Percentiles rank a stretch among this genome's conserved stretches.
These are phyloP conservation scores for Botrytis fragariae DNA, from an alignment of 2,329 filamentous ascomycete species.

Conservation along the genomic window DNA sequence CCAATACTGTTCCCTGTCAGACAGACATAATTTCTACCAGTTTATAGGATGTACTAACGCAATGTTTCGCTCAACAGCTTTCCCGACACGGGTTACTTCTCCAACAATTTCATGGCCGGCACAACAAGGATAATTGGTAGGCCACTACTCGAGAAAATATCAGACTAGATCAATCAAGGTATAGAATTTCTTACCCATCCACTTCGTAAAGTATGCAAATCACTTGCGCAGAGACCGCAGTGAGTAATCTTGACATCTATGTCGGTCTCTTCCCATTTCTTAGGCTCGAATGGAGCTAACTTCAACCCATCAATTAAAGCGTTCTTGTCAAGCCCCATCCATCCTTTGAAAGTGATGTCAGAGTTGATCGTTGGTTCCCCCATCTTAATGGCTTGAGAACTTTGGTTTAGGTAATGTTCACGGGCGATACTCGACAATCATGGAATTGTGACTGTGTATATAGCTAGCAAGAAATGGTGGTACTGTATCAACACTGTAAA, in stretches of 20 bases:
- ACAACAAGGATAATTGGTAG: conserved; percentile 41
- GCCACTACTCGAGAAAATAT: conserved; percentile 31
- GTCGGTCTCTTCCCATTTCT: conserved; percentile 47
- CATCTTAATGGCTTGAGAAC: neutral
- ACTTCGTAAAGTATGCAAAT: conserved; percentile 34
- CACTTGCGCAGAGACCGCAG: conserved; percentile 46
- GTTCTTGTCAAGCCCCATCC: conserved; percentile 35
- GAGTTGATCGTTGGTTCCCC: neutral
- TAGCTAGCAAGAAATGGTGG: neutral
- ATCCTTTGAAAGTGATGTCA: conserved; percentile 28
- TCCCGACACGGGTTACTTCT: conserved; percentile 43
- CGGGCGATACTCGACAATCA: neutral
- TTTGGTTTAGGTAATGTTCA: neutral
- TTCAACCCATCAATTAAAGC: conserved; percentile 32
- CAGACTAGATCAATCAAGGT: neutral
- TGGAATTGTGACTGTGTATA: neutral
- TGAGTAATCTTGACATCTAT: conserved; percentile 47
- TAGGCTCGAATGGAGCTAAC: conserved; percentile 41
- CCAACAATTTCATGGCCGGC: conserved; percentile 52
- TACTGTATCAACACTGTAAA: neutral
- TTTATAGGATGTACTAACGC: neutral
- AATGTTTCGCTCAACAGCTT: conserved; percentile 32
- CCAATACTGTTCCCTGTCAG: conserved; percentile 4
- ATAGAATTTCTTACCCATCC: conserved; percentile 28
- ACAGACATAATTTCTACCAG: neutral